Evolutionary conservation across 495 filamentous ascomycete genomes (phyloP), one percentile per base, ranked within the genome.

Genomic region (Bacidia rubella): DNA sequence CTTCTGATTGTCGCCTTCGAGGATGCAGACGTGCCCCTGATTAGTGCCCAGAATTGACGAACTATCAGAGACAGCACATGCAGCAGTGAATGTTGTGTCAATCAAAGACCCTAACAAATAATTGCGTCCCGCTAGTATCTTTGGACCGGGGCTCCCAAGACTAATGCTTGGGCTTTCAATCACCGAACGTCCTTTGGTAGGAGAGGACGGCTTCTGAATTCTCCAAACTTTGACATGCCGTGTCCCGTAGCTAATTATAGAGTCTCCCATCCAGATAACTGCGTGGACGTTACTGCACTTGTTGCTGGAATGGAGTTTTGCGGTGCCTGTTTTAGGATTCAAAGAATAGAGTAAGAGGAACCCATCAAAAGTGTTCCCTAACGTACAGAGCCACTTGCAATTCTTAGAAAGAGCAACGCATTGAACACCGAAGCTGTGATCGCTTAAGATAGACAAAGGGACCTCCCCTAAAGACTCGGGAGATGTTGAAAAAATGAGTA

Each of bases 201-300:
- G 73, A 12, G 74, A 74, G 59, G 63, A 62, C 11, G 57, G 62
- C 10, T 86, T 82, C 26, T 90, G 86, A 17, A 88, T 76, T 57
- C 84, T 76, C 92, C 92, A 98, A 26, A 93, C 77, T 65, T 97
- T 98, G 59, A 95, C 80, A 70, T 96, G 89, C 47, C 92, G 79
- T 42, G 90, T 84, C 17, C 92, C 92, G 23, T 87, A 75, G 25
- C 82, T 87, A 20, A 89, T 68, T 42, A 89, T 74, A 3, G 43
- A 42, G 49, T 70, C 74, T 17, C 89, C 88, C 65, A 95, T 76
- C 90, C 92, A 98, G 74, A 95, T 90, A 25, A 81, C 78, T 38
- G 80, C 83, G 58, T 95, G 72, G 42, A 77, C 79, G 17, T 85
- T 82, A 23, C 88, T 96, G 68, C 92, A 97, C 64, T 92, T 90